Evolutionary conservation across 345 rosid species (phyloP), one percentile per base, ranked within the genome.

Genomic region (Melastoma malabathricum): DNA sequence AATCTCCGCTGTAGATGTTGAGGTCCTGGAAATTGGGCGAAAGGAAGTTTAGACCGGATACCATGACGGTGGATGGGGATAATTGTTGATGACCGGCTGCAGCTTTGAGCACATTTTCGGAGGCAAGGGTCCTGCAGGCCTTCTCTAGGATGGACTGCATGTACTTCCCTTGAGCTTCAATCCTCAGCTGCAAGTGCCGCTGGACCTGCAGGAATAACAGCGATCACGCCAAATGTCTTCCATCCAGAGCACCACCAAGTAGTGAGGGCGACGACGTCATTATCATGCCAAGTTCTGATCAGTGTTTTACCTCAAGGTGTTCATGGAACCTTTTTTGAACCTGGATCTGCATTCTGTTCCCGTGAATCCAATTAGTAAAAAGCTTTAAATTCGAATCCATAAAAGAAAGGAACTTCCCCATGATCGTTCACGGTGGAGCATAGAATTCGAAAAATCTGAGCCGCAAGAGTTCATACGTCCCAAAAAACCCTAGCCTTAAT

Each of bases 121-220:
- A 83, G 10, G 85, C 92, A 15, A 88, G 87, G 48, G 95, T 88
- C 69, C 83, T 95, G 45, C 88, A 85, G 18, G 99, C 99, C 74
- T 87, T 88, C 74, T 88, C 95, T 56, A 93, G 61, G 57, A 93
- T 85, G 53, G 86, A 78, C 52, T 93, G 99, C 95, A 93, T 93
- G 72, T 93, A 93, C 53, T 93, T 88, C 51, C 97, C 99, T 64
- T 93, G 95, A 47, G 99, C 99, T 63, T 93, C 99, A 61, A 89
- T 93, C 83, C 99, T 81, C 53, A 93, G 59, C 49, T 93, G 99
- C 43, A 93, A 80, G 75, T 88, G 99, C 59, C 87, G 77, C 58
- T 93, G 99, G 55, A 93, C 97, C 99, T 93, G 68, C 44, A 13
- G 15, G 43, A 6, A n/a, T n/a, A n/a, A n/a, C n/a, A n/a, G n/a